A percentile compares a stretch with the other conserved stretches of the same genome.
Conservation (phyloP, 1,139 yeast genomes). For the Sugiyamaella neomexicana region DNA sequence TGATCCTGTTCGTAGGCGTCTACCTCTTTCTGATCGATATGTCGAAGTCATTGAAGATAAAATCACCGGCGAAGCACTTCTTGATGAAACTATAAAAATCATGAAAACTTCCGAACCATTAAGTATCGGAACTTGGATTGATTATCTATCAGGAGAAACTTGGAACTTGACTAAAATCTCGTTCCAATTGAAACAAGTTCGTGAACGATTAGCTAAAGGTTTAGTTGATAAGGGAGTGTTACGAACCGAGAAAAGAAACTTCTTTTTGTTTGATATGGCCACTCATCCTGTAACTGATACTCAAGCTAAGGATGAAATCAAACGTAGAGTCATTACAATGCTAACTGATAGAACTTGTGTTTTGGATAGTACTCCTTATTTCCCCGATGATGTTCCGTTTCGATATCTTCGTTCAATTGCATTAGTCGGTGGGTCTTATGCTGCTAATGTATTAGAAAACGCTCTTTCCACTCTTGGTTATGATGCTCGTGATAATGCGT, state of each 20-base stretch:
- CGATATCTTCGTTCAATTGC: slow-evolving; percentile 75
- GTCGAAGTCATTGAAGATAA: slow-evolving; percentile 83
- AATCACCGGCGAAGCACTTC: slow-evolving; percentile 90
- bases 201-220: slow-evolving; percentile 95
- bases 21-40: slow-evolving; percentile 81
- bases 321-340: slow-evolving; percentile 67
- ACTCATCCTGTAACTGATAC: slow-evolving; percentile 95
- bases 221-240: slow-evolving; percentile 96
- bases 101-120: slow-evolving; percentile 85
- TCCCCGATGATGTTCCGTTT: slow-evolving; percentile 69
- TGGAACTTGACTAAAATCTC: slow-evolving; percentile 95
- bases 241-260: slow-evolving; percentile 93
- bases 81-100: slow-evolving; percentile 88
- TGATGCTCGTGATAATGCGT: slow-evolving; percentile 90
- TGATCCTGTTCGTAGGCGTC: slow-evolving; percentile 90
- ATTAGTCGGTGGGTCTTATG: slow-evolving; percentile 85
- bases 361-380: slow-evolving; percentile 52
- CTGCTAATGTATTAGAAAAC: slow-evolving; percentile 94
- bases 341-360: slow-evolving; percentile 67
- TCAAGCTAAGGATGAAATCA: slow-evolving; percentile 74
- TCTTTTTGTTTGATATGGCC: slow-evolving; percentile 95
- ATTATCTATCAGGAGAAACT: slow-evolving; percentile 87
- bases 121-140: slow-evolving; percentile 91
- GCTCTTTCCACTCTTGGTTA: slow-evolving; percentile 76
- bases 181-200: slow-evolving; percentile 93